These are phyloP conservation scores for Stagonosporopsis rhizophila DNA, from an alignment of 2,329 filamentous ascomycete species.

Conservation along the genomic window DNA sequence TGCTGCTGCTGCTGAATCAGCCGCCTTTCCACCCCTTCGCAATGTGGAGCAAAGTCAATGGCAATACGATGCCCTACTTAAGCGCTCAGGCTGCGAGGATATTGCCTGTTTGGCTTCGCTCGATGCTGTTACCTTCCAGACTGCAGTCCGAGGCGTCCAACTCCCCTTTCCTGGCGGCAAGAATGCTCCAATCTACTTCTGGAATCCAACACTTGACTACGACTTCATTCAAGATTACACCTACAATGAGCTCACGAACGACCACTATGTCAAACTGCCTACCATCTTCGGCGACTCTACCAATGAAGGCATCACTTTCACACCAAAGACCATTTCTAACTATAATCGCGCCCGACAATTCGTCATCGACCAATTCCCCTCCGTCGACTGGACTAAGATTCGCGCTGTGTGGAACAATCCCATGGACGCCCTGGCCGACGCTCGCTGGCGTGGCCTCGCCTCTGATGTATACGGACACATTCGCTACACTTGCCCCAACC, in stretches of 20 bases:
- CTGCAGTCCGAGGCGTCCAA: slow-evolving; percentile 44
- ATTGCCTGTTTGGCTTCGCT: slow-evolving; percentile 50
- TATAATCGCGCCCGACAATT: slow-evolving; percentile 47
- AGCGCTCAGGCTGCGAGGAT: slow-evolving; percentile 45
- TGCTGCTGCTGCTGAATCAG: slow-evolving; percentile 44
- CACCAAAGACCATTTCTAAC: slow-evolving; percentile 45
- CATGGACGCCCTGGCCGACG: slow-evolving; percentile 33
- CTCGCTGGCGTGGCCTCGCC: slow-evolving; percentile 46
- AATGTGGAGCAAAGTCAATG: slow-evolving; percentile 50
- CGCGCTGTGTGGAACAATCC: slow-evolving; percentile 39
- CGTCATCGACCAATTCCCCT: slow-evolving; percentile 49
- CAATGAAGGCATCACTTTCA: slow-evolving; percentile 53
- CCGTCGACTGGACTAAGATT: slow-evolving; percentile 39
- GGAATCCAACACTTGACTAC: slow-evolving; percentile 53
- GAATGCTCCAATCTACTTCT: slow-evolving; percentile 49
- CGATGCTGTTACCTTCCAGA: slow-evolving; percentile 49
- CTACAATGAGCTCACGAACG: slow-evolving; percentile 46
- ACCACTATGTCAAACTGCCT: slow-evolving; percentile 51
- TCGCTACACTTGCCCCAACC: slow-evolving; percentile 58
- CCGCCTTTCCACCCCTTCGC: slow-evolving; percentile 50
- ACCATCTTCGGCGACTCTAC: slow-evolving; percentile 56
- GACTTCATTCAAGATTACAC: slow-evolving; percentile 52
- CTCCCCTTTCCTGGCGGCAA: slow-evolving; percentile 49
- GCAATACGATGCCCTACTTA: slow-evolving; percentile 50
- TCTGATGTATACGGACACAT: slow-evolving; percentile 56